These are phyloP conservation scores for Phytophthora sojae DNA, from an alignment of 352 stramenopile species.

Conservation along the genomic window DNA sequence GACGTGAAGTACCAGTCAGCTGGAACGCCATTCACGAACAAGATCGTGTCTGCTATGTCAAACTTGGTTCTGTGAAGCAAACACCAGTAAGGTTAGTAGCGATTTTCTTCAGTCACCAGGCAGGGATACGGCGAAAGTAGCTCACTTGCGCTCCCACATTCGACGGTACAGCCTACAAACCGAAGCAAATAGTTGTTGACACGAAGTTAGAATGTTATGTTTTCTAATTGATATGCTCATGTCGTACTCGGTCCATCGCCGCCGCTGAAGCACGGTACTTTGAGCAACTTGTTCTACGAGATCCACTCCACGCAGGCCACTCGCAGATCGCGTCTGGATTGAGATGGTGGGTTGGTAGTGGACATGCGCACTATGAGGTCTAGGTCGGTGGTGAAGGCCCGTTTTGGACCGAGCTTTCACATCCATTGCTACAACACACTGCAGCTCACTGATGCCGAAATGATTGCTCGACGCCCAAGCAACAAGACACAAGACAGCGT, in stretches of 20 bases:
- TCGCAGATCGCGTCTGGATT: slow-evolving; percentile 18
- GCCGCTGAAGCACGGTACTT: slow-evolving; percentile 53
- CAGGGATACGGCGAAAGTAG: not conserved
- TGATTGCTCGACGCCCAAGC: not conserved
- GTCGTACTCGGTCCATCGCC: slow-evolving; percentile 65
- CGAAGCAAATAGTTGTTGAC: not conserved
- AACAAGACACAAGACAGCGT: not conserved
- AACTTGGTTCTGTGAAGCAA: slow-evolving; percentile 48
- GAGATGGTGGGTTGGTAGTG: slow-evolving; percentile 11
- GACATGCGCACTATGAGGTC: not conserved
- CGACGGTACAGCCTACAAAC: slow-evolving; percentile 56
- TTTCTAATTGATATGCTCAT: not conserved
- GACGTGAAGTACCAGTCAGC: slow-evolving; percentile 75
- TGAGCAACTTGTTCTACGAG: slow-evolving; percentile 62
- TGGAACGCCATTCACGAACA: slow-evolving; percentile 52
- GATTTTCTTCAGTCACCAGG: not conserved
- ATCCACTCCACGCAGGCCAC: slow-evolving; percentile 49
- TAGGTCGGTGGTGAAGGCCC: slow-evolving; percentile 2
- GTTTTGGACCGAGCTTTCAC: slow-evolving; percentile 10
- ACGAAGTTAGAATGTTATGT: not conserved
- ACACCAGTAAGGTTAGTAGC: not conserved
- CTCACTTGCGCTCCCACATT: slow-evolving; percentile 70
- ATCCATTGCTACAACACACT: slow-evolving; percentile 7
- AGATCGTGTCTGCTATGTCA: slow-evolving; percentile 65
- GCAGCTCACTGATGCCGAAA: not conserved